phyloP scores from a whole-genome alignment of 2,329 filamentous ascomycete genomes.

The Fusarium napiforme region DNA sequence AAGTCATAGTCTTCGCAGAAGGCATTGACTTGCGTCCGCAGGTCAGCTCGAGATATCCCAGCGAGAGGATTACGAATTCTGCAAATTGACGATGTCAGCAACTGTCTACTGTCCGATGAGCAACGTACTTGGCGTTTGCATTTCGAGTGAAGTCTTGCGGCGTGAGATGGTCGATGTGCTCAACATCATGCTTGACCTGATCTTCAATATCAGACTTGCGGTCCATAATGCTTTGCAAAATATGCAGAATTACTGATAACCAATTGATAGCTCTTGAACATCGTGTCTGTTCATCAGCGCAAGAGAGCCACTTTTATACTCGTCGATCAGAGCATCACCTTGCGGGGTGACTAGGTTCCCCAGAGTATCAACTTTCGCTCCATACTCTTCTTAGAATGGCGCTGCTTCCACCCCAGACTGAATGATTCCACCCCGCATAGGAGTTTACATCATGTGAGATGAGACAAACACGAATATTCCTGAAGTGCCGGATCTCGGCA shows the following conservation, averaged over 20 bases:
- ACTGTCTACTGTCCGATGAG: too few species aligned
- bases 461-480: neutral
- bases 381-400: conserved; percentile 6
- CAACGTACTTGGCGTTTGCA: conserved; percentile 46
- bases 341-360: conserved; percentile 9
- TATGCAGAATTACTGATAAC: neutral
- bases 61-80: conserved; percentile 46
- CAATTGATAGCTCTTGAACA: neutral
- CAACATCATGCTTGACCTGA: conserved; percentile 23
- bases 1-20: conserved; percentile 46
- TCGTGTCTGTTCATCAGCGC: neutral
- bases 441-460: neutral
- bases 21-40: conserved; percentile 34
- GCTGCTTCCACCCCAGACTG: neutral
- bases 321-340: neutral
- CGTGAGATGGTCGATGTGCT: conserved; percentile 30
- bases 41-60: conserved; percentile 38
- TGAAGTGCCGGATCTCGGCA: neutral
- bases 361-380: neutral
- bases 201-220: conserved; percentile 37
- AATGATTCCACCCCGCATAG: conserved; percentile 3
- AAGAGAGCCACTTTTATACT: conserved; percentile 12
- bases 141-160: conserved; percentile 45
- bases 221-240: neutral
- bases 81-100: neutral